phyloP scores from a whole-genome alignment of 148 eudicot species.

The Gaultheria prostrata region DNA sequence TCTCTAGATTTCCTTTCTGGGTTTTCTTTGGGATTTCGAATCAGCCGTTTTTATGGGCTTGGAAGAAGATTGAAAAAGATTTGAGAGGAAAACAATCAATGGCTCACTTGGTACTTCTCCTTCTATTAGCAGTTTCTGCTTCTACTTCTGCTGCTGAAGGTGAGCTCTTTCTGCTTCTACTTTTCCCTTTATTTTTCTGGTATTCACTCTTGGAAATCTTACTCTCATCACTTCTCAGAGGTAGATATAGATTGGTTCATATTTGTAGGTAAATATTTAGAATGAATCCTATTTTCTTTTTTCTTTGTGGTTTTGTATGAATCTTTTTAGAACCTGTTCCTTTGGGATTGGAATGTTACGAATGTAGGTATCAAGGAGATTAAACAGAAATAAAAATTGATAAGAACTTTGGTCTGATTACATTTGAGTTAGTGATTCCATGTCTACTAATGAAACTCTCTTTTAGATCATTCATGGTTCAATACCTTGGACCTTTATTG shows the following conservation, averaged over 20 bases:
- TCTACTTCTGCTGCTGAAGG: slow-evolving; percentile 38
- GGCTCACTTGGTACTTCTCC: slow-evolving; percentile 28
- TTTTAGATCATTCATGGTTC: background rate
- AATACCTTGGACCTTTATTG: background rate
- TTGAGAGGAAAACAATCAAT: slow-evolving; percentile 19
- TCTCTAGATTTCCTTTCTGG: background rate
- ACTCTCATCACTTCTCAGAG: background rate
- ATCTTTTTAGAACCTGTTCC: background rate
- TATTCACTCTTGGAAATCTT: background rate
- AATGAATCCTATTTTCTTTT: background rate
- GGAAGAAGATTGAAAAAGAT: slow-evolving; percentile 10
- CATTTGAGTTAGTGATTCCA: background rate
- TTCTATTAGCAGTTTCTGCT: slow-evolving; percentile 20
- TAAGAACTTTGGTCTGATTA: background rate
- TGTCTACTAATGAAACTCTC: background rate
- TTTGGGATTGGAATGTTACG: background rate
- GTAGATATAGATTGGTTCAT: background rate
- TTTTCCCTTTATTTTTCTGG: background rate
- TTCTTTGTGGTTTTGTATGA: background rate
- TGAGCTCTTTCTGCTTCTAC: slow-evolving; percentile 17
- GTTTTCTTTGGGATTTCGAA: background rate
- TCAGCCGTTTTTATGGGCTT: background rate
- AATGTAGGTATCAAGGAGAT: background rate
- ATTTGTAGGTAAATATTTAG: background rate
- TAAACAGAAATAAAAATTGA: no score